phyloP scores from a whole-genome alignment of 2,329 filamentous ascomycete species.

The Fusarium chaquense region DNA sequence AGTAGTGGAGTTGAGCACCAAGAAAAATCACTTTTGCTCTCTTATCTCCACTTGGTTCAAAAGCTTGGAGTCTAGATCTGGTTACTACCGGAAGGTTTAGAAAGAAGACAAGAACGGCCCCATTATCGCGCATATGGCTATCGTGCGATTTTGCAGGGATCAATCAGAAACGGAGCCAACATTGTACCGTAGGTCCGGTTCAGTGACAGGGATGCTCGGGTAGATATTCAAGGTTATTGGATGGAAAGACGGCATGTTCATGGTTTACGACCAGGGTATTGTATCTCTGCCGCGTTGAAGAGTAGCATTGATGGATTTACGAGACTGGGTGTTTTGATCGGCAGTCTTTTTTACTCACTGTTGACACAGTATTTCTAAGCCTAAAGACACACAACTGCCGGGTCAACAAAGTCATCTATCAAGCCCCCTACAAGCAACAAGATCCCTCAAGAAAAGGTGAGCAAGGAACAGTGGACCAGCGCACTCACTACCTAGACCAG shows the following conservation, averaged over 20 bases:
- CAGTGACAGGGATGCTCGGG: not conserved
- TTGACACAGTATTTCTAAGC: not conserved
- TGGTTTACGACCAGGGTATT: not conserved
- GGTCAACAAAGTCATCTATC: too few species aligned
- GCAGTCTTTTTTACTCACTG: not conserved
- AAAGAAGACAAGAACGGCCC: not conserved
- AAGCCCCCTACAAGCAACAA: not conserved
- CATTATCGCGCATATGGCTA: not conserved
- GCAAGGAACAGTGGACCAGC: not conserved
- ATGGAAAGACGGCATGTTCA: not conserved
- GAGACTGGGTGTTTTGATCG: not conserved
- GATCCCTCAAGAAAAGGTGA: not conserved
- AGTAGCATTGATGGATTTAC: not conserved
- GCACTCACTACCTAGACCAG: not conserved
- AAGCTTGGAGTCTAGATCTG: not conserved
- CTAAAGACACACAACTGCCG: not conserved
- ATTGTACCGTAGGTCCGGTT: slow-evolving; percentile 9
- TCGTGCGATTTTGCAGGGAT: not conserved
- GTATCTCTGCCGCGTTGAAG: not conserved
- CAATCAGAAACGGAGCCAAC: not conserved
- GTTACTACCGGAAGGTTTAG: not conserved
- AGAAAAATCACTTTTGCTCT: not conserved
- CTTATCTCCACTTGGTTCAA: not conserved
- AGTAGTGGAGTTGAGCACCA: not conserved
- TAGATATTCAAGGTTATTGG: not conserved